Evolutionary conservation across 1,284 basidiomycete species (phyloP).

Genomic region (Phylloboletellus chloephorus): DNA sequence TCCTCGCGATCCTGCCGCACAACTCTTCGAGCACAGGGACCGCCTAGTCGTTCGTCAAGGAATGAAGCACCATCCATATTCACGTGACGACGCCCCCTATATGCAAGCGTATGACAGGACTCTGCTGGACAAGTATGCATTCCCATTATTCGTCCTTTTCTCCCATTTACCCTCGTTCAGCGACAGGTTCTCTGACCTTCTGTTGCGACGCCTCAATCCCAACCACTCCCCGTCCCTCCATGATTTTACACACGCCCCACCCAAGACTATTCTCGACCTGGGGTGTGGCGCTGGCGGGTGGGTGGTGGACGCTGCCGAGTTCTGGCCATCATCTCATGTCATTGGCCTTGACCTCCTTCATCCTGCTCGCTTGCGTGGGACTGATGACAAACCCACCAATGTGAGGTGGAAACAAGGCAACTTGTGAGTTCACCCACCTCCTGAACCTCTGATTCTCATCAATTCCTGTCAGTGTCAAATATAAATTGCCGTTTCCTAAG

Average conservation of each 20-base stretch:
- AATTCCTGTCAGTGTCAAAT: slow-evolving; percentile 41
- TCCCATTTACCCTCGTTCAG: slow-evolving; percentile 34
- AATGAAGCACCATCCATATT: slow-evolving; percentile 52
- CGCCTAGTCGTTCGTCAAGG: slow-evolving; percentile 38
- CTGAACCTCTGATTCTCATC: slow-evolving; percentile 6
- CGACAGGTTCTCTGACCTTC: slow-evolving; percentile 49
- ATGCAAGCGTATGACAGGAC: slow-evolving; percentile 59
- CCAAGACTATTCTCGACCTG: slow-evolving; percentile 57
- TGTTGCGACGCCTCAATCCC: slow-evolving; percentile 48
- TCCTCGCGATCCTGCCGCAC: slow-evolving; percentile 15
- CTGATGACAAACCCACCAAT: slow-evolving; percentile 37
- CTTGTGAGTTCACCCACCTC: slow-evolving; percentile 46
- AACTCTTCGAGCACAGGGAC: slow-evolving; percentile 30
- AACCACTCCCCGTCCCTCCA: slow-evolving; percentile 54
- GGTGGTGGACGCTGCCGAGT: slow-evolving; percentile 51
- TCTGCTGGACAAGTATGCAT: slow-evolving; percentile 52
- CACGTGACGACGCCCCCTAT: slow-evolving; percentile 46
- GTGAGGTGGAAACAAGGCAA: slow-evolving; percentile 55
- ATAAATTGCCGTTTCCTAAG: slow-evolving; percentile 53
- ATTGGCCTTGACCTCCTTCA: slow-evolving; percentile 64
- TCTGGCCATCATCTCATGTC: slow-evolving; percentile 55
- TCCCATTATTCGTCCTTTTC: slow-evolving; percentile 4
- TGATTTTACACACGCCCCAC: slow-evolving; percentile 46
- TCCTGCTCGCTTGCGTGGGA: slow-evolving; percentile 34
- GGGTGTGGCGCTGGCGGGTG: slow-evolving; percentile 68